These are phyloP conservation scores for Capronia americana DNA, from an alignment of 2,329 filamentous ascomycete species.

Conservation along the genomic window DNA sequence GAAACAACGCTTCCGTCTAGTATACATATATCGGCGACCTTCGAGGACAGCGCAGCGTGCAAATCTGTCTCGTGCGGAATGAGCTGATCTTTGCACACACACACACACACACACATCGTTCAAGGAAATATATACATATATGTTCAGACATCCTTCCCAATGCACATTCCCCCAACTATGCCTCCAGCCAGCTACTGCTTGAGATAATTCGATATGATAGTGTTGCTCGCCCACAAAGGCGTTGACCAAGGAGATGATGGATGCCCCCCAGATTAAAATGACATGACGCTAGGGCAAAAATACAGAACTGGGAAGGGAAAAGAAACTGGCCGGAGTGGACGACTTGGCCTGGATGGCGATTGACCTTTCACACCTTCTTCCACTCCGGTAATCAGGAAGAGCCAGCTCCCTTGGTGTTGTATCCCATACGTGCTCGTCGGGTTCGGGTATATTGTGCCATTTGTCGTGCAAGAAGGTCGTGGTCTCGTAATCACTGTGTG, in stretches of 20 bases:
- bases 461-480: not conserved
- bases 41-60: too few relatives aligned
- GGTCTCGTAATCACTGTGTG: constrained; percentile 7
- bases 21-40: not conserved
- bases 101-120: not conserved
- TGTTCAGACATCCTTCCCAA: constrained; percentile 8
- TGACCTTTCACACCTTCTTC: not conserved
- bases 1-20: too few relatives aligned
- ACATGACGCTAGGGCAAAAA: not conserved
- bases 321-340: not conserved
- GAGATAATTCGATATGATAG: not conserved
- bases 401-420: constrained; percentile 4
- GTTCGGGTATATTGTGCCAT: not conserved
- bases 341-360: not conserved
- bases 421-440: not conserved
- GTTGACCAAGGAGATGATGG: not conserved
- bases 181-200: not conserved
- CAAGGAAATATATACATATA: not conserved
- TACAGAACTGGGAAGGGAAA: not conserved
- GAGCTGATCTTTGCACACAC: too few relatives aligned
- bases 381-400: not conserved
- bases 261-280: not conserved
- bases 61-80: too few relatives aligned
- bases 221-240: not conserved
- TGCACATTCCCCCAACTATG: not conserved